phyloP scores from a whole-genome alignment of 164 flowering plant species.

The Dillenia turbinata region DNA sequence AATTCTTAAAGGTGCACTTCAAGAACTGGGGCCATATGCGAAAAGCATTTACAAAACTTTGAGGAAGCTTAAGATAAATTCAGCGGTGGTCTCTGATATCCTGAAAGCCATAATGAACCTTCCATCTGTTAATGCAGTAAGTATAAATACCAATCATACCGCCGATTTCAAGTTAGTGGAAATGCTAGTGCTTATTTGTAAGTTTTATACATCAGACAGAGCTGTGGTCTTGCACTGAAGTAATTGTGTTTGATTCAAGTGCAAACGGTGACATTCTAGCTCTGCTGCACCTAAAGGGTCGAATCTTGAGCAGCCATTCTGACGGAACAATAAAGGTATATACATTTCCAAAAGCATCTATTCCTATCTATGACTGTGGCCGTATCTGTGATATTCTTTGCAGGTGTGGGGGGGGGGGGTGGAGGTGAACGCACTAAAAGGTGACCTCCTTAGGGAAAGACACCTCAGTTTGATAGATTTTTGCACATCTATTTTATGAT shows the following conservation, averaged over 20 bases:
- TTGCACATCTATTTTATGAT: not conserved
- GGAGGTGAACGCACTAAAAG: not conserved
- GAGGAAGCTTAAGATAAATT: slow-evolving; percentile 55
- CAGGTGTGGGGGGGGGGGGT: not conserved
- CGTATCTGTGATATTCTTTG: not conserved
- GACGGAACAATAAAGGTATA: slow-evolving; percentile 76
- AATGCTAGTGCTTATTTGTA: not conserved
- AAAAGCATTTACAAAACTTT: slow-evolving; percentile 54
- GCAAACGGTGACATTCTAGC: slow-evolving; percentile 55
- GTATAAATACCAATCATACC: slow-evolving; percentile 15
- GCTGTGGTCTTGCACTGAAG: slow-evolving; percentile 55
- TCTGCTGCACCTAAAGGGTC: slow-evolving; percentile 44
- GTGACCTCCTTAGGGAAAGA: too few relatives aligned
- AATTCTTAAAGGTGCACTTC: slow-evolving; percentile 40
- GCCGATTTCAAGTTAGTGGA: not conserved
- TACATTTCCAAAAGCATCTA: too few relatives aligned
- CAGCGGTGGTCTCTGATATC: slow-evolving; percentile 39
- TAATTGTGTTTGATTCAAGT: slow-evolving; percentile 41
- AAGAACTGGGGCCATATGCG: slow-evolving; percentile 57
- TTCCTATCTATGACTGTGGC: not conserved
- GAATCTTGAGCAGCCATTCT: slow-evolving; percentile 60
- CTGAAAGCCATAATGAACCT: slow-evolving; percentile 58
- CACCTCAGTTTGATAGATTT: too few relatives aligned
- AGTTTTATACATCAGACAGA: slow-evolving; percentile 34
- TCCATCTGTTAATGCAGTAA: slow-evolving; percentile 62